Evolutionary conservation across 257 asterid genomes (phyloP), one percentile per base, ranked within the genome.

Genomic region (Coffea canephora): DNA sequence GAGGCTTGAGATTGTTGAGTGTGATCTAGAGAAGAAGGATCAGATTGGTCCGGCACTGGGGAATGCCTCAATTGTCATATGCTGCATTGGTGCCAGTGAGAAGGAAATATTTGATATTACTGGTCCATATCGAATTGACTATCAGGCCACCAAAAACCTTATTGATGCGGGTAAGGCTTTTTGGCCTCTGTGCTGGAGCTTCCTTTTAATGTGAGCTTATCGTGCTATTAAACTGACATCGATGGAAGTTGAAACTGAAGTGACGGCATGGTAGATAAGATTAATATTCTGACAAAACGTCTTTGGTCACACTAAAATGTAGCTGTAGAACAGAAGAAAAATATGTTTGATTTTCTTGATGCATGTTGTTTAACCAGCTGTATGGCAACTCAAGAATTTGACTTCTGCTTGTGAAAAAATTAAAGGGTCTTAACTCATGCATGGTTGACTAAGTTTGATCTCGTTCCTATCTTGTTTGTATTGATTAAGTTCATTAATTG

Each of bases 41-140:
- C 91, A 69, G 87, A 91, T 95, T 76, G 81, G 54, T 72, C 91
- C 91, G 10, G 97, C 97, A 23, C 78, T 95, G 76, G 97, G 92
- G 27, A 90, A 88, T 69, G 91, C 98, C 67, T 91, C 99, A 0
- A 77, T 79, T 82, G 97, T 95, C 80, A 88, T 93, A 85, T 93
- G 99, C 87, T 95, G 97, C 87, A 93, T 95, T 77, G 99, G 99
- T 61, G 99, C 99, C 71, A 92, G 99, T 79, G 99, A 95, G 90
- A 93, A 95, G 91, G 99, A 95, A 86, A 74, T 90, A 65, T 83
- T 89, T 59, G 99, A 95, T 86, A 69, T 93, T 64, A 92, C 91
- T 15, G 99, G 99, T 23, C 99, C 99, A 8, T 95, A 89, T 83
- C 82, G 99, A 79, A 95, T 95, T 27, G 99, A 95, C 82, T 95